A percentile compares a stretch with the other conserved stretches of the same genome.
Conservation (phyloP, 1,284 basidiomycete species). For the Pseudozyma sp. region DNA sequence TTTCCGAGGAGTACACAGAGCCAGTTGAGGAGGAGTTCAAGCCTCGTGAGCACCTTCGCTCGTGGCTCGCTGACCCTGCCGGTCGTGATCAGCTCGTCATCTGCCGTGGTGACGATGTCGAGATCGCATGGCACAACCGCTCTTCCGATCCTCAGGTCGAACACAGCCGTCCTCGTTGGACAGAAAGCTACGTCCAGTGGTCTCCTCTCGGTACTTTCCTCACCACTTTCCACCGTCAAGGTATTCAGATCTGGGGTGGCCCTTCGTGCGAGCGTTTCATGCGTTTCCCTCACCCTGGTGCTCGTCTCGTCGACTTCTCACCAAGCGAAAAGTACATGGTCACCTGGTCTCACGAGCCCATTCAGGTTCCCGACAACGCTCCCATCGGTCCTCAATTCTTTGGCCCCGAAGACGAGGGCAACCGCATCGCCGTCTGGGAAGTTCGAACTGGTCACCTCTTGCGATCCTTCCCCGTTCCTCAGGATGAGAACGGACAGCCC, state of each 20-base stretch:
- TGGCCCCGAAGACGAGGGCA: conserved; percentile 94
- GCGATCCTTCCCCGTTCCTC: conserved; percentile 84
- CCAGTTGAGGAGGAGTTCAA: conserved; percentile 83
- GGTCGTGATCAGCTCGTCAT: conserved; percentile 97
- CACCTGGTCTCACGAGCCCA: conserved; percentile 97
- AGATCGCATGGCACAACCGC: conserved; percentile 93
- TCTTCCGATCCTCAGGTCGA: conserved; percentile 87
- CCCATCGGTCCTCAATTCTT: conserved; percentile 76
- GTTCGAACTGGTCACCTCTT: conserved; percentile 91
- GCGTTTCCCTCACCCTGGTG: conserved; percentile 94
- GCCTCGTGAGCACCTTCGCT: conserved; percentile 92
- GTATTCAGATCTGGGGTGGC: conserved; percentile 96
- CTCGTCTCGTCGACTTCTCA: conserved; percentile 96
- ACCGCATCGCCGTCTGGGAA: conserved; percentile 98
- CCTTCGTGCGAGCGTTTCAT: conserved; percentile 85
- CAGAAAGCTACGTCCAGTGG: conserved; percentile 97
- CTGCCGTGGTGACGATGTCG: conserved; percentile 90
- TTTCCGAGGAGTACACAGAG: conserved; percentile 87
- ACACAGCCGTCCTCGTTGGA: conserved; percentile 82
- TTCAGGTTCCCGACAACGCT: conserved; percentile 85
- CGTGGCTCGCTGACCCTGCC: conserved; percentile 91
- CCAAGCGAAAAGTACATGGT: conserved; percentile 97
- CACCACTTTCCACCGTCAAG: conserved; percentile 92
- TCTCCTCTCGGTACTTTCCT: conserved; percentile 94
- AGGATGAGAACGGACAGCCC: conserved; percentile 57